Conservation (phyloP, 1,139 yeast species). For the Suhomyces ambrosiae region DNA sequence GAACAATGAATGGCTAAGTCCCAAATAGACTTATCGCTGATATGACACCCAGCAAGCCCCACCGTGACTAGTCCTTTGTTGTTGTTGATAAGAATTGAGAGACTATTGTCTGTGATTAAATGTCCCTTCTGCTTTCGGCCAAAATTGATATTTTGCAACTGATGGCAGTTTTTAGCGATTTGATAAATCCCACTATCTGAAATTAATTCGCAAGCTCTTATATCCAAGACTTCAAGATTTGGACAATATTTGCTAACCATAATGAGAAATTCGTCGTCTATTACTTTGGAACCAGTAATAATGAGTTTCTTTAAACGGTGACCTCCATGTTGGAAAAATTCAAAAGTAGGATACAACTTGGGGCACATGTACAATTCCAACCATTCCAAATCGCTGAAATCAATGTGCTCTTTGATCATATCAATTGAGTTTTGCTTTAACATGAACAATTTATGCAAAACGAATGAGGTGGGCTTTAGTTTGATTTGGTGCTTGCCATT, state of each 20-base stretch:
- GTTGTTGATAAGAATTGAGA: constrained; percentile 58
- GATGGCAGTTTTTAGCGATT: constrained; percentile 60
- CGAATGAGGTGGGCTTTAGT: constrained; percentile 34
- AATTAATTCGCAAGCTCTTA: constrained; percentile 82
- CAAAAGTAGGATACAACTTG: constrained; percentile 55
- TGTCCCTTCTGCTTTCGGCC: constrained; percentile 78
- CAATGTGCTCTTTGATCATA: constrained; percentile 26
- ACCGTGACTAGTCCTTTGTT: constrained; percentile 62
- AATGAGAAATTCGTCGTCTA: constrained; percentile 62
- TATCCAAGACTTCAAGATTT: constrained; percentile 63
- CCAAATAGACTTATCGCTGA: constrained; percentile 79
- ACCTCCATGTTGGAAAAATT: constrained; percentile 38
- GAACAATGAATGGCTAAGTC: constrained; percentile 70
- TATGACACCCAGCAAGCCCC: constrained; percentile 86
- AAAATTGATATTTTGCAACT: constrained; percentile 62
- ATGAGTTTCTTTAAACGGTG: constrained; percentile 55
- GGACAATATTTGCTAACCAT: constrained; percentile 59
- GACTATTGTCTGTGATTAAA: constrained; percentile 69
- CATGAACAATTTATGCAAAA: constrained; percentile 40
- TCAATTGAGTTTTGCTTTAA: constrained; percentile 34
- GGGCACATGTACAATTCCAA: constrained; percentile 88
- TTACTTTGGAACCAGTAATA: constrained; percentile 72
- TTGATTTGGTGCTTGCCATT: constrained; percentile 7
- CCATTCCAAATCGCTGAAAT: constrained; percentile 57
- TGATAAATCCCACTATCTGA: constrained; percentile 74